phyloP scores from a whole-genome alignment of 2,329 filamentous ascomycete genomes.

The Ascomycota sp. region DNA sequence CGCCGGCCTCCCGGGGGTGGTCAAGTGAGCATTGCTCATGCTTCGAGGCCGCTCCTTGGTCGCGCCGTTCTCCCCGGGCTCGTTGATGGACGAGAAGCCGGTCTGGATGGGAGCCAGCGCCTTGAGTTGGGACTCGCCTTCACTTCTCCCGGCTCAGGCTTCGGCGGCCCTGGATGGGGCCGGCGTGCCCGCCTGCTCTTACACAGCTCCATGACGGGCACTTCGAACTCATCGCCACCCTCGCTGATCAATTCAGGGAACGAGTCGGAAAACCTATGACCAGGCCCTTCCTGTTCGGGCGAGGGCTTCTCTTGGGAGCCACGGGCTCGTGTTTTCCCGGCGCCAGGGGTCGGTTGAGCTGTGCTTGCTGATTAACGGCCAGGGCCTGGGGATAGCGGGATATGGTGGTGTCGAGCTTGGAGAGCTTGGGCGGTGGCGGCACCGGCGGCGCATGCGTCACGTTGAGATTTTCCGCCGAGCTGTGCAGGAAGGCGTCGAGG shows the following conservation, averaged over 20 bases:
- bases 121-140: slow-evolving; percentile 30
- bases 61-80: slow-evolving; percentile 4
- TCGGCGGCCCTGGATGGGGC: too few species aligned
- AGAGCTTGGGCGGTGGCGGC: slow-evolving; percentile 25
- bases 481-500: slow-evolving; percentile 38
- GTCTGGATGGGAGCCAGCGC: slow-evolving; percentile 38
- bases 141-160: slow-evolving; percentile 1
- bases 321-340: slow-evolving; percentile 18
- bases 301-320: slow-evolving; percentile 23
- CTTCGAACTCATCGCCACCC: slow-evolving; percentile 70
- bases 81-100: slow-evolving; percentile 21
- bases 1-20: slow-evolving; percentile 12
- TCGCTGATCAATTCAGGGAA: slow-evolving; percentile 71
- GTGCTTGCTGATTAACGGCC: slow-evolving; percentile 20
- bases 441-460: slow-evolving; percentile 30
- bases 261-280: slow-evolving; percentile 54
- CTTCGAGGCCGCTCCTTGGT: not conserved
- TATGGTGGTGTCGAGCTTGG: slow-evolving; percentile 34
- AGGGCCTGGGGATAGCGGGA: slow-evolving; percentile 34
- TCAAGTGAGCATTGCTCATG: slow-evolving; percentile 4
- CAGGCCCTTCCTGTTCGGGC: slow-evolving; percentile 42
- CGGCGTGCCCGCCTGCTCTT: slow-evolving; percentile 26
- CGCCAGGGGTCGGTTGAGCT: slow-evolving; percentile 22
- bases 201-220: slow-evolving; percentile 52
- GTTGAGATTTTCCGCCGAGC: slow-evolving; percentile 31